Evolutionary conservation across 768 basidiomycete genomes (phyloP).

Genomic region (Serpula lacrymans): DNA sequence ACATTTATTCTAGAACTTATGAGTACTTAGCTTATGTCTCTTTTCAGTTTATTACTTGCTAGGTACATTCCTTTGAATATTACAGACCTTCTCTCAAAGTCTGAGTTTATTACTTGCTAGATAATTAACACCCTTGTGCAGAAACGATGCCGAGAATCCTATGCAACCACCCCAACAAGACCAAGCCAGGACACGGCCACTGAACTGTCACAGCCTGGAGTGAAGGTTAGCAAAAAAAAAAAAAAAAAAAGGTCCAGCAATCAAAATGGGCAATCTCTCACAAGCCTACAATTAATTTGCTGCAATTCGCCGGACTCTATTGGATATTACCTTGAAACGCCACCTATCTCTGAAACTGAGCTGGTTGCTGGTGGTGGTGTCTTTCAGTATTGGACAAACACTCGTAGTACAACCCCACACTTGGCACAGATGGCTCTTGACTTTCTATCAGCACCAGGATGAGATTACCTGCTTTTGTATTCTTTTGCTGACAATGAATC

Average conservation of each 20-base stretch:
- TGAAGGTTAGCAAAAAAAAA: neutral
- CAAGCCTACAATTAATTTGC: neutral
- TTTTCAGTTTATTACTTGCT: no score
- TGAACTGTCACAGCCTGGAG: neutral
- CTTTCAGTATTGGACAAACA: conserved; percentile 10
- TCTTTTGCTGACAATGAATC: no score
- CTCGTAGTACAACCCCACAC: conserved; percentile 7
- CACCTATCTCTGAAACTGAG: neutral
- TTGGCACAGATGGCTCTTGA: conserved; percentile 23
- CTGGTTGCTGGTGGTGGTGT: conserved; percentile 10
- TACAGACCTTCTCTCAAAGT: no score
- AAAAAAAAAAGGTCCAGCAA: neutral
- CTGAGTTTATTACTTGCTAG: no score
- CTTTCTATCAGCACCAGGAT: conserved; percentile 24
- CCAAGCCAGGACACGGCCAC: neutral
- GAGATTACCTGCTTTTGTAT: no score
- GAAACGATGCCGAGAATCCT: no score
- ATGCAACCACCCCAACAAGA: neutral
- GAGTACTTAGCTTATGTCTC: no score
- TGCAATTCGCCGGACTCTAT: conserved; percentile 1
- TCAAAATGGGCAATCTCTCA: conserved; percentile 1
- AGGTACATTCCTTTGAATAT: no score
- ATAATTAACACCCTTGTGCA: no score
- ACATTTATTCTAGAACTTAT: no score
- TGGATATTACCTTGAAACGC: conserved; percentile 7